Evolutionary conservation across 148 eudicot species (phyloP).

Genomic region (Amaranthus cruentus): DNA sequence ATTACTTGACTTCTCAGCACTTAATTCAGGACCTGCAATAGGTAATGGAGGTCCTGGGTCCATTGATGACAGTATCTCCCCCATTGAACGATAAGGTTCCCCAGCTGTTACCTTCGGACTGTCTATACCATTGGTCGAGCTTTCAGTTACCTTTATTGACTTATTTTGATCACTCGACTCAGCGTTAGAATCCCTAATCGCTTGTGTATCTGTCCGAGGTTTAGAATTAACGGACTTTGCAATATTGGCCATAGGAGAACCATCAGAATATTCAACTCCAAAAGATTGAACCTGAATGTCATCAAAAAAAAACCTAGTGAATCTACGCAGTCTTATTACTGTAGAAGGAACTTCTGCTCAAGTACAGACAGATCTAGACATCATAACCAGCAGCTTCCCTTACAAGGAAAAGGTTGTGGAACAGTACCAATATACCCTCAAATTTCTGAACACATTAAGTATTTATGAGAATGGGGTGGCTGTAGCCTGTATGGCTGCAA

Average conservation of each 20-base stretch:
- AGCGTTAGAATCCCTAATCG: slow-evolving; percentile 34
- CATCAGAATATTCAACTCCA: slow-evolving; percentile 71
- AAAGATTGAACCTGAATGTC: slow-evolving; percentile 41
- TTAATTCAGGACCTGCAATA: slow-evolving; percentile 46
- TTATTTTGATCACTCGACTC: slow-evolving; percentile 42
- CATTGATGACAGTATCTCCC: slow-evolving; percentile 71
- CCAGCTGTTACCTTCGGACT: slow-evolving; percentile 33
- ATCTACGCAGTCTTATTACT: slow-evolving; percentile 6
- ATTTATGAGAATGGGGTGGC: background rate
- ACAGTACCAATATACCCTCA: background rate
- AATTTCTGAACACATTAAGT: background rate
- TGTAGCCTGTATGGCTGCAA: background rate
- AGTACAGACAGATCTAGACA: background rate
- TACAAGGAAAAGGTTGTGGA: background rate
- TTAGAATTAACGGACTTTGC: slow-evolving; percentile 45
- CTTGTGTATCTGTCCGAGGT: slow-evolving; percentile 37
- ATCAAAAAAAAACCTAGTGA: slow-evolving; percentile 13
- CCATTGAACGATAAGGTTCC: slow-evolving; percentile 70
- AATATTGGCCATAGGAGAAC: slow-evolving; percentile 45
- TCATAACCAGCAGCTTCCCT: background rate
- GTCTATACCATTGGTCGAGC: slow-evolving; percentile 28
- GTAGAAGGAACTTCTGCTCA: background rate
- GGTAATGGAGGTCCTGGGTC: slow-evolving; percentile 74
- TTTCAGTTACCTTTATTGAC: slow-evolving; percentile 37
- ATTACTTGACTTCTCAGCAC: slow-evolving; percentile 48